Percentiles rank a stretch among this genome's conserved stretches.
phyloP scores from a whole-genome alignment of 202 grass and related monocot species.

The Panicum virgatum region DNA sequence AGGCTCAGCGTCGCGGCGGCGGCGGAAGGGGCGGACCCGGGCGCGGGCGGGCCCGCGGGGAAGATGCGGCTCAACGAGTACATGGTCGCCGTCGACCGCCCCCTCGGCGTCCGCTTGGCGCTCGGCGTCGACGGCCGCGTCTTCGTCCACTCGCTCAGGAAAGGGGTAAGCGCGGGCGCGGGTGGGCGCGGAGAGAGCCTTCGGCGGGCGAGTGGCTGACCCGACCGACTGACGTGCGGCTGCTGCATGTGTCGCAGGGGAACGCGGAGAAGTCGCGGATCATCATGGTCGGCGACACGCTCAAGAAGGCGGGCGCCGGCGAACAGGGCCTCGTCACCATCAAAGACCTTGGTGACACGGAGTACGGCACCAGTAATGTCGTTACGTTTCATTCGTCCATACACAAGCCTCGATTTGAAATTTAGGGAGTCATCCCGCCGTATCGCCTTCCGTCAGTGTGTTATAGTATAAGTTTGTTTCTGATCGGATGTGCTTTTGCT shows the following conservation, averaged over 20 bases:
- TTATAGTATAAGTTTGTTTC: neutral
- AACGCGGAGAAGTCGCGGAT: slow-evolving; percentile 92
- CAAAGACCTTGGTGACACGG: slow-evolving; percentile 72
- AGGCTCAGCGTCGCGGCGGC: neutral
- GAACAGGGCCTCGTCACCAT: slow-evolving; percentile 53
- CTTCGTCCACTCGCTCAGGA: slow-evolving; percentile 80
- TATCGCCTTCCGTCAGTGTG: neutral
- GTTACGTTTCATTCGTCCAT: slow-evolving; percentile 25
- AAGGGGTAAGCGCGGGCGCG: slow-evolving; percentile 49
- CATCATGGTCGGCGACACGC: slow-evolving; percentile 86
- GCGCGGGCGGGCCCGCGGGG: neutral
- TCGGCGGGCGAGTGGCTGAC: neutral
- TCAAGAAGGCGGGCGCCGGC: slow-evolving; percentile 63
- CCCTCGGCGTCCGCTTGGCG: slow-evolving; percentile 81
- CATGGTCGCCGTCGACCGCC: slow-evolving; percentile 85
- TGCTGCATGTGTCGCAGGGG: slow-evolving; percentile 39
- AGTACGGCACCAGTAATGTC: slow-evolving; percentile 61
- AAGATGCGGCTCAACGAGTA: slow-evolving; percentile 88
- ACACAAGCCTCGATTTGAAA: neutral
- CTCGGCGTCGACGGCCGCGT: slow-evolving; percentile 70
- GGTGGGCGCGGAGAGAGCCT: neutral
- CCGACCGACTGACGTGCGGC: no score
- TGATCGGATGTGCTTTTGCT: neutral
- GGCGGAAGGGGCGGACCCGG: neutral
- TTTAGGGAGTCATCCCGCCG: neutral